phyloP scores from a whole-genome alignment of 805 yeast species.

The Lachancea dasiensis region DNA sequence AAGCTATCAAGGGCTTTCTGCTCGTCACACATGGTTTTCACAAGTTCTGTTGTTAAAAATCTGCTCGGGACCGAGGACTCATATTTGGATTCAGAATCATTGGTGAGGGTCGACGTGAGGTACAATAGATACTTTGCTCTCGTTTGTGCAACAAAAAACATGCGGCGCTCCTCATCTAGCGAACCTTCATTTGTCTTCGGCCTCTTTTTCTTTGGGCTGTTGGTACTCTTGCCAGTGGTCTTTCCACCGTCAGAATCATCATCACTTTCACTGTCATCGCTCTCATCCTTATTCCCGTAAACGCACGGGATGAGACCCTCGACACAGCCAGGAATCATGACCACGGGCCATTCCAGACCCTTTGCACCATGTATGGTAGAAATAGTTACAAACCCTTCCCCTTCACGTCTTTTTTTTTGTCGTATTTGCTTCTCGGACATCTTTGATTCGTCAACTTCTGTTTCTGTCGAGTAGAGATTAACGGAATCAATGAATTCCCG shows the following conservation, averaged over 20 bases:
- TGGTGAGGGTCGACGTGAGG: slow-evolving; percentile 29
- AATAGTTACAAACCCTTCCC: slow-evolving; percentile 39
- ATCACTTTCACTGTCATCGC: slow-evolving; percentile 15
- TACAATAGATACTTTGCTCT: slow-evolving; percentile 63
- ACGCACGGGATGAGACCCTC: slow-evolving; percentile 62
- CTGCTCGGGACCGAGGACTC: slow-evolving; percentile 26
- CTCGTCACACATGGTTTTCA: slow-evolving; percentile 24
- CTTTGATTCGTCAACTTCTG: slow-evolving; percentile 10
- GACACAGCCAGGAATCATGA: slow-evolving; percentile 67
- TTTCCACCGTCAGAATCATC: slow-evolving; percentile 8
- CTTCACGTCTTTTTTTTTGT: slow-evolving; percentile 17
- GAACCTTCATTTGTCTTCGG: slow-evolving; percentile 17
- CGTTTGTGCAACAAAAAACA: slow-evolving; percentile 84
- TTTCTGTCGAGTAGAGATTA: slow-evolving; percentile 30
- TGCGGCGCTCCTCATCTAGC: slow-evolving; percentile 71
- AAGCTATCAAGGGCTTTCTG: slow-evolving; percentile 23
- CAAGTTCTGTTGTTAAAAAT: slow-evolving; percentile 25
- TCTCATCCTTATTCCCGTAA: slow-evolving; percentile 37
- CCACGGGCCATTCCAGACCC: slow-evolving; percentile 94
- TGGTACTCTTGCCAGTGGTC: slow-evolving; percentile 9
- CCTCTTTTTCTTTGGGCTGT: slow-evolving; percentile 11
- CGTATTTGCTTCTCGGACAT: slow-evolving; percentile 13
- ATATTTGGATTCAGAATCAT: slow-evolving; percentile 16
- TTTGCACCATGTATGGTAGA: slow-evolving; percentile 91
- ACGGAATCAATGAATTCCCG: slow-evolving; percentile 35